A percentile compares a stretch with the other conserved stretches of the same genome.
Conservation (phyloP, 192 early-diverging fungal genomes). For the Cladochytrium replicatum region DNA sequence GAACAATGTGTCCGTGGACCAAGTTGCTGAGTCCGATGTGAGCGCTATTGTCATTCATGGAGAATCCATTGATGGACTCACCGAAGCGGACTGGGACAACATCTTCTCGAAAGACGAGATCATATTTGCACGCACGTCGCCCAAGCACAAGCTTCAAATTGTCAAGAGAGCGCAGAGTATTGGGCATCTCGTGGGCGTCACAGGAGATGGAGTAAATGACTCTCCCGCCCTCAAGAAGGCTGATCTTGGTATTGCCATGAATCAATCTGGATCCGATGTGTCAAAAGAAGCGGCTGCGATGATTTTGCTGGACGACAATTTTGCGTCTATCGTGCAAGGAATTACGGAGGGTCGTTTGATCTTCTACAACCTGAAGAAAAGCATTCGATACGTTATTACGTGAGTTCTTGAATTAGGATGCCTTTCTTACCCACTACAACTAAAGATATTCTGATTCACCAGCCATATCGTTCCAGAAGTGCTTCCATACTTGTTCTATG, state of each 20-base stretch:
- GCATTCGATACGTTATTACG: conserved; percentile 84
- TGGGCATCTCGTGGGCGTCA: conserved; percentile 97
- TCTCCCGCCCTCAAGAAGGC: conserved; percentile 94
- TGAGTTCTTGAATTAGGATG: too few species aligned
- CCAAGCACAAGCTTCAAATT: conserved; percentile 95
- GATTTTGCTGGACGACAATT: conserved; percentile 97
- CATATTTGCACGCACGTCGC: conserved; percentile 93
- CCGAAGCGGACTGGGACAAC: conserved; percentile 79
- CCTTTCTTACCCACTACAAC: too few species aligned
- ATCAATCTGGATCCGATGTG: conserved; percentile 87
- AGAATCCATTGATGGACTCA: conserved; percentile 70
- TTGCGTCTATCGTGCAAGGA: conserved; percentile 85
- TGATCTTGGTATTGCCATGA: conserved; percentile 97
- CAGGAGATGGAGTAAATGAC: conserved; percentile 96
- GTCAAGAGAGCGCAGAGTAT: conserved; percentile 80
- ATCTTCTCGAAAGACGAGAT: conserved; percentile 94
- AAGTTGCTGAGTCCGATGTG: conserved; percentile 70
- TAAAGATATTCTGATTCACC: too few species aligned
- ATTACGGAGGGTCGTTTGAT: conserved; percentile 93
- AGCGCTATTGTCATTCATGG: conserved; percentile 89
- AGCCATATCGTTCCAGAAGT: conserved; percentile 87
- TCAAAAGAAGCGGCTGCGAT: conserved; percentile 91
- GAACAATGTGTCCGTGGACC: conserved; percentile 39
- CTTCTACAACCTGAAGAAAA: conserved; percentile 93
- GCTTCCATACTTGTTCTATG: conserved; percentile 72